Evolutionary conservation across 2,329 filamentous ascomycete genomes (phyloP), one percentile per base, ranked within the genome.

Genomic region (Lecanosticta acicola): DNA sequence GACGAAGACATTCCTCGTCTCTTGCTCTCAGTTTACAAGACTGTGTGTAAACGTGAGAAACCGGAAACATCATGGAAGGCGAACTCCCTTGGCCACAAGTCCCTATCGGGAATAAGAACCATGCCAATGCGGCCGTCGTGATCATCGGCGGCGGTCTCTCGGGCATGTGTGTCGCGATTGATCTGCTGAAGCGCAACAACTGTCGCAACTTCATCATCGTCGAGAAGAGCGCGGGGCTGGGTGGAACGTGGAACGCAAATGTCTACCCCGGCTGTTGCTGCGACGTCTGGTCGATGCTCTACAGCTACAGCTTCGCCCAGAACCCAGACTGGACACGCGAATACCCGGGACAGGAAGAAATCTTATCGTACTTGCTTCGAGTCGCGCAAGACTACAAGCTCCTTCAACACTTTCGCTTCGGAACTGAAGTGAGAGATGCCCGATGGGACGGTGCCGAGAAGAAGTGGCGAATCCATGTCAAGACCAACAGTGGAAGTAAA

Each of bases 301-400:
- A 82, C 64, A 77, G 71, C 35, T 81, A 74, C 60, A 80, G 76
- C 4, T 83, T 82, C 54, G 78, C 76, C 29, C 77, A 79, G 41
- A 81, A 80, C 42, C 66, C 75, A 2, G 68, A 74, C 51, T 80
- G 79, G 78, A 73, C 74, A 1, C 65, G 76, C 14, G 71, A 78
- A 43, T 81, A 79, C 54, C 75, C 79, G 0, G 74, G 76, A 0
- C 78, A 82, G 54, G 76, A 80, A 57, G 79, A 82, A 57, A 78
- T 82, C 16, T 66, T 78, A 26, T 68, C 74, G 17, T 81, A 82
- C 53, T 67, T 82, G 2, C 68, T 72, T 38, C 62, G 64, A 1
- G 65, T 79, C 10, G 78, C 77, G 3, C 67, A 75, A 47, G 74
- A 78, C 48, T 76, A 76, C 56, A 63, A 71, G 4, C 69, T 82